A percentile compares a stretch with the other conserved stretches of the same genome.
These are phyloP conservation scores for Creolimax fragrantissima DNA, from an alignment of 78 protist species.

Conservation along the genomic window DNA sequence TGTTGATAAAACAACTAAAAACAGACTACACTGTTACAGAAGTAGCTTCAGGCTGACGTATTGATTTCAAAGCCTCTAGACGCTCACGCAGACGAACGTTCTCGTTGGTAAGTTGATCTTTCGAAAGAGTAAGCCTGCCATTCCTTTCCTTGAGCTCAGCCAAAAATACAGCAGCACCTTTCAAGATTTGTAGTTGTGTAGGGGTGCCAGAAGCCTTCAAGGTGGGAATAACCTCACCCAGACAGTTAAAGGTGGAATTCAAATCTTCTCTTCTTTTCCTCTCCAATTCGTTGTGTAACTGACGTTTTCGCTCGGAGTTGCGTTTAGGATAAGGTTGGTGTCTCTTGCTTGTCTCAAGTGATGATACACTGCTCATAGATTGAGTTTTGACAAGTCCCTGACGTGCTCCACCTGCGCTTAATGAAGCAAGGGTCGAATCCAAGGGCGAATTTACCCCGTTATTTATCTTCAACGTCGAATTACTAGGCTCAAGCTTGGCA, in stretches of 20 bases:
- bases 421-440: too few species aligned
- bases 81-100: neutral
- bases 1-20: too few species aligned
- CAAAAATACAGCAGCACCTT: neutral
- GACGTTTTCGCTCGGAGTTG: neutral
- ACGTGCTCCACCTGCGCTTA: neutral
- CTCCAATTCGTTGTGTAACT: neutral
- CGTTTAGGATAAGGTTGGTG: neutral
- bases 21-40: too few species aligned
- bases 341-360: neutral
- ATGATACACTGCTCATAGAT: neutral
- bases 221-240: neutral
- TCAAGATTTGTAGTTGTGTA: neutral
- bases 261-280: neutral
- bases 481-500: neutral
- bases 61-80: too few species aligned
- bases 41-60: too few species aligned
- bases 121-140: neutral
- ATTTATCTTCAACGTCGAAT: too few species aligned
- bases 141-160: neutral
- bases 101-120: neutral
- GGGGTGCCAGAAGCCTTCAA: neutral
- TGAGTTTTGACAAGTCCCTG: neutral
- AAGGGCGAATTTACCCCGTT: too few species aligned
- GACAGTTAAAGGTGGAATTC: neutral